phyloP scores from a whole-genome alignment of 768 basidiomycete species.

The Mycena venus region DNA sequence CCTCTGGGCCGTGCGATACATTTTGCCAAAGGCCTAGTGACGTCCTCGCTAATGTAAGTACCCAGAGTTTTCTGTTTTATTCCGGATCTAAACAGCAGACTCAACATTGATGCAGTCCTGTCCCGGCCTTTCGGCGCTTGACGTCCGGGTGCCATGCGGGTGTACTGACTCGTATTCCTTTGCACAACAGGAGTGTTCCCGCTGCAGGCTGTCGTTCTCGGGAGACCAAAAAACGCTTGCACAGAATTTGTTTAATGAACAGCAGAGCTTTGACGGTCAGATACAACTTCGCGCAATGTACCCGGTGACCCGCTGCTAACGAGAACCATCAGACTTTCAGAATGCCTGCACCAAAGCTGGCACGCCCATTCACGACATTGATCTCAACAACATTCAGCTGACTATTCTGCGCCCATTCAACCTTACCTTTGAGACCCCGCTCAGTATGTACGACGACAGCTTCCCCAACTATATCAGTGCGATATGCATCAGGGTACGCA shows the following conservation, averaged over 20 bases:
- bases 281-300: too few species aligned
- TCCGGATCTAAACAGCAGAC: not conserved
- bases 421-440: not conserved
- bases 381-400: not conserved
- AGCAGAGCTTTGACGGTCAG: not conserved
- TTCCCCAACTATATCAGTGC: conserved; percentile 2
- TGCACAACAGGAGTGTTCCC: conserved; percentile 5
- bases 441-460: not conserved
- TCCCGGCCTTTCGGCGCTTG: not conserved
- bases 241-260: not conserved
- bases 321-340: not conserved
- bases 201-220: not conserved
- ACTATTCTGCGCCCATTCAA: not conserved
- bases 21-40: not conserved
- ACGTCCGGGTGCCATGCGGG: not conserved
- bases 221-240: not conserved
- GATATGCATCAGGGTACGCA: not conserved
- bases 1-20: not conserved
- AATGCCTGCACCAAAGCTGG: not conserved
- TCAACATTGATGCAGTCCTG: not conserved
- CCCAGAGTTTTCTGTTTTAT: too few species aligned
- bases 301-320: too few species aligned
- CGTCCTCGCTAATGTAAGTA: not conserved
- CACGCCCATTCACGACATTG: not conserved
- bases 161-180: not conserved